Evolutionary conservation across 495 filamentous ascomycete genomes (phyloP).

Genomic region (Tetracladium setigerum): DNA sequence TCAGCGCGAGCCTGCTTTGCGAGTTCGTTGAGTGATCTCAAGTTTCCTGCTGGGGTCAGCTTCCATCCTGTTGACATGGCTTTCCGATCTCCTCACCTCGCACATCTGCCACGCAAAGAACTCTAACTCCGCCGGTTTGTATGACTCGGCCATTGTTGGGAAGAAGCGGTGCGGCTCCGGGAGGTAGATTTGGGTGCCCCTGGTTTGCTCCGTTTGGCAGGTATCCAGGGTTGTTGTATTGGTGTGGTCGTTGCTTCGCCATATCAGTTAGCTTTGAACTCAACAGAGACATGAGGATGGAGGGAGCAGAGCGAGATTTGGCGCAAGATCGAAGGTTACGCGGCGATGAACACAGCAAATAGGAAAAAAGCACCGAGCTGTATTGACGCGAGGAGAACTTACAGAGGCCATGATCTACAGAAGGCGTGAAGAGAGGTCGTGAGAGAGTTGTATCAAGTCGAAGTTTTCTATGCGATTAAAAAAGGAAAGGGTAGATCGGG

Average conservation of each 20-base stretch:
- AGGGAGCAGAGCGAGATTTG: too few species aligned
- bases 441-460: conserved; percentile 5
- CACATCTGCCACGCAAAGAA: conserved; percentile 96
- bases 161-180: conserved; percentile 46
- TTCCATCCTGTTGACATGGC: conserved; percentile 5
- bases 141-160: conserved; percentile 61
- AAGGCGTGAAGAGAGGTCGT: neutral
- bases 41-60: conserved; percentile 58
- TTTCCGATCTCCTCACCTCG: conserved; percentile 56
- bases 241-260: conserved; percentile 19
- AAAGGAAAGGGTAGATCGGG: neutral
- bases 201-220: conserved; percentile 45
- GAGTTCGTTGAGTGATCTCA: conserved; percentile 92
- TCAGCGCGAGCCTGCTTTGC: conserved; percentile 89
- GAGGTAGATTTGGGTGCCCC: conserved; percentile 33
- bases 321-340: too few species aligned
- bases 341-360: too few species aligned
- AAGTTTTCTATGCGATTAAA: conserved; percentile 13
- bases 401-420: conserved; percentile 14
- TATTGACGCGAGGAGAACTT: conserved; percentile 5
- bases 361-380: too few species aligned
- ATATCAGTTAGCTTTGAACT: conserved; percentile 1
- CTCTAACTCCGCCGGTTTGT: conserved; percentile 74
- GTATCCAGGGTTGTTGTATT: conserved; percentile 27
- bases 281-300: neutral